Evolutionary conservation across 2,329 filamentous ascomycete genomes (phyloP), one percentile per base, ranked within the genome.

Genomic region (Ophiostoma sp.): DNA sequence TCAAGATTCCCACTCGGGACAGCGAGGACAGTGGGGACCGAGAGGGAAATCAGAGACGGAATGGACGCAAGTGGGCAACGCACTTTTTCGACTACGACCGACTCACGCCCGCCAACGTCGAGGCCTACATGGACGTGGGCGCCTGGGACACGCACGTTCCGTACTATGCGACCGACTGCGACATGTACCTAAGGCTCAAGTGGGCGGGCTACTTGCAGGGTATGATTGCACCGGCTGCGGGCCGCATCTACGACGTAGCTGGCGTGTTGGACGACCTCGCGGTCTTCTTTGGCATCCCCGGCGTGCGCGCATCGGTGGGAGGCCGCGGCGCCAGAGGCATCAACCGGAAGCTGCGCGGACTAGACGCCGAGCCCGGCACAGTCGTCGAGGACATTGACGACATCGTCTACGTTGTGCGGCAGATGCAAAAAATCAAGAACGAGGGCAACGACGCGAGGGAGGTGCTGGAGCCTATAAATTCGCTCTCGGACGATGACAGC

Each of bases 31-130:
- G 42, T 27, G 27, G 27, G 27, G 27, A 27, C 27, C 27, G 27
- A 27, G 27, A 27, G 27, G 27, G 27, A 2, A 27, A 27, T 1
- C 27, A 27, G 27, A 27, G 27, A 27, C 27, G 27, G 27, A 27
- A 27, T 1, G 27, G 40, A 75, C 49, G 70, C 73, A 9, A 76
- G 77, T 67, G 84, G 85, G 84, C 77, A 0, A 75, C 81, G 66
- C 79, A 80, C n/a, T 84, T 85, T 75, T 87, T 86, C 74, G 79
- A 82, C 12, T 87, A 86, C 75, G 85, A 87, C 73, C 82, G 83
- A 71, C 77, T 88, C 2, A 80, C 84, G 1, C 77, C 87, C 1
- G 83, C 87, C 58, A 87, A 87, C 72, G 82, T 81, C 11, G 77
- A 75, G 7, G 81, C 83, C 0, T 82, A 81, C 72, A 79, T 81